A percentile compares a stretch with the other conserved stretches of the same genome.
Conservation (phyloP, 805 yeast species). For the Hanseniaspora vineae region DNA sequence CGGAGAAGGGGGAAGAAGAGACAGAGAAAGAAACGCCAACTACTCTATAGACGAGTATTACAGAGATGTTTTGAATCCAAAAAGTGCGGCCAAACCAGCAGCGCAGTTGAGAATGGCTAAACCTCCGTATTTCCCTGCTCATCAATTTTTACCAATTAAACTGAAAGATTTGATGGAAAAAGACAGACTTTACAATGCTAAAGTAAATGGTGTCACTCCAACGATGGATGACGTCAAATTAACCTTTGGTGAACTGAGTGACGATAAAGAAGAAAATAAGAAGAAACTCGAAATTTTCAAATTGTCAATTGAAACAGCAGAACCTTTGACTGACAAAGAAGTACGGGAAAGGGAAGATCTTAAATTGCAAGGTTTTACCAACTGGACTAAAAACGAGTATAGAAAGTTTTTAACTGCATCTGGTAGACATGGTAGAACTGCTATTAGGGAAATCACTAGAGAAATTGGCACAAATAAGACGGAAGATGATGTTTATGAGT, state of each 20-base stretch:
- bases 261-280: constrained; percentile 31
- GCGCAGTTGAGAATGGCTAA: constrained; percentile 75
- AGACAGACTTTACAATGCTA: constrained; percentile 67
- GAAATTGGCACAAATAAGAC: constrained; percentile 73
- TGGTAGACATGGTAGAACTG: constrained; percentile 72
- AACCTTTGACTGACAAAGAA: constrained; percentile 76
- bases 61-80: constrained; percentile 65
- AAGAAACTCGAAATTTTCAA: constrained; percentile 48
- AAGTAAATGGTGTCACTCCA: constrained; percentile 56
- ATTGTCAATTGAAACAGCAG: constrained; percentile 59
- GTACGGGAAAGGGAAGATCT: constrained; percentile 27
- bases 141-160: constrained; percentile 79
- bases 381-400: constrained; percentile 85
- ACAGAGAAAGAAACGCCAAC: constrained; percentile 72
- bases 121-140: constrained; percentile 71
- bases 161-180: constrained; percentile 64
- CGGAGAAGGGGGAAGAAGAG: constrained; percentile 37
- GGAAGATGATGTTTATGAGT: constrained; percentile 62
- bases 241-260: constrained; percentile 25
- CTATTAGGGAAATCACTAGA: constrained; percentile 52
- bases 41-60: constrained; percentile 82
- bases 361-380: constrained; percentile 60
- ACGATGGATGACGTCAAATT: constrained; percentile 40
- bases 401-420: constrained; percentile 61
- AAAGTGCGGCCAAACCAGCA: constrained; percentile 34